These are phyloP conservation scores for Penicillium coprophilum DNA, from an alignment of 495 filamentous ascomycete genomes.

Conservation along the genomic window DNA sequence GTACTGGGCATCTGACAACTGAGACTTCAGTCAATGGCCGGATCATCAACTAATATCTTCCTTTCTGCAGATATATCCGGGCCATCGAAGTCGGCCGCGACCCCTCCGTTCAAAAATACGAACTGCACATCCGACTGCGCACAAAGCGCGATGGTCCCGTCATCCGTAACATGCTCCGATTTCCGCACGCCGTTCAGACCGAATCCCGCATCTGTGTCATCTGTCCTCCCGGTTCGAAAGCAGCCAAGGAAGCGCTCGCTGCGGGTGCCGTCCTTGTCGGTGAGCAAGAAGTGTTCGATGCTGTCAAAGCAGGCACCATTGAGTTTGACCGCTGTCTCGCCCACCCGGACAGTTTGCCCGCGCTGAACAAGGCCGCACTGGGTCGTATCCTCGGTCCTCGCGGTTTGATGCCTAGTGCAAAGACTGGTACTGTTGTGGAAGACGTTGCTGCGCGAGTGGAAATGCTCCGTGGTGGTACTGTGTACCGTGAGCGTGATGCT, in stretches of 20 bases:
- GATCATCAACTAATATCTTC: constrained; percentile 16
- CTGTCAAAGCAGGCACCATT: constrained; percentile 69
- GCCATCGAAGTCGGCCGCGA: constrained; percentile 86
- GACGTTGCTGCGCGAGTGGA: constrained; percentile 68
- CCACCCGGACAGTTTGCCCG: constrained; percentile 70
- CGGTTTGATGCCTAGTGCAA: constrained; percentile 87
- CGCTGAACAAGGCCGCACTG: constrained; percentile 73
- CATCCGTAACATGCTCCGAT: constrained; percentile 79
- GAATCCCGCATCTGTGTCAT: constrained; percentile 85
- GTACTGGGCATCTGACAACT: constrained; percentile 18
- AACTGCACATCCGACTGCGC: constrained; percentile 74
- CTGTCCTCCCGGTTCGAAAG: constrained; percentile 70
- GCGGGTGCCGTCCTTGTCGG: constrained; percentile 81
- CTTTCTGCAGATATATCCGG: constrained; percentile 69
- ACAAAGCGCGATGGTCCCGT: constrained; percentile 79
- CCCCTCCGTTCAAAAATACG: constrained; percentile 76
- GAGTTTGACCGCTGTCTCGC: constrained; percentile 88
- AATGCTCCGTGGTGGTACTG: constrained; percentile 76
- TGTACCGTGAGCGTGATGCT: constrained; percentile 82
- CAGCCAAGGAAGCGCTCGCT: constrained; percentile 64
- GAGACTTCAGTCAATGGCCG: not conserved
- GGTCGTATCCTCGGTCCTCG: constrained; percentile 81
- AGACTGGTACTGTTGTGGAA: constrained; percentile 82
- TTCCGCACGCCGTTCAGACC: constrained; percentile 86
- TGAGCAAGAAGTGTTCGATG: constrained; percentile 79